These are phyloP conservation scores for Lithospermum erythrorhizon DNA, from an alignment of 257 asterid species.

Conservation along the genomic window DNA sequence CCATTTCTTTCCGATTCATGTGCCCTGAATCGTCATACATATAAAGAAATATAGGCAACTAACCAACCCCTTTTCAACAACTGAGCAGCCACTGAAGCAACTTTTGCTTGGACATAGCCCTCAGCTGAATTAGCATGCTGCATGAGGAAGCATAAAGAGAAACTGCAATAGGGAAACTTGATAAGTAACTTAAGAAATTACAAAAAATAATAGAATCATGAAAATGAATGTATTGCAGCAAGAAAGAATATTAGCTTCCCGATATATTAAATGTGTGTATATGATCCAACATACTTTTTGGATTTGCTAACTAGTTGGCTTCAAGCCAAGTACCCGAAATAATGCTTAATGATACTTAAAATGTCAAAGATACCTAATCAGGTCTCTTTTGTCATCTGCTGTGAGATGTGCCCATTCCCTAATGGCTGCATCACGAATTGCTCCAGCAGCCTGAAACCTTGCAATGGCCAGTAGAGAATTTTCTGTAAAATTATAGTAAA, in stretches of 20 bases:
- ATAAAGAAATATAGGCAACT: slow-evolving; percentile 30
- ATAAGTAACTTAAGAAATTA: slow-evolving; percentile 4
- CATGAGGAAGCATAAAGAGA: slow-evolving; percentile 63
- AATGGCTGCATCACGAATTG: slow-evolving; percentile 78
- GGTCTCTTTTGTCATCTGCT: slow-evolving; percentile 49
- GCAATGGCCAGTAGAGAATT: slow-evolving; percentile 78
- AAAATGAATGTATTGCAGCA: neutral
- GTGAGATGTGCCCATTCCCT: slow-evolving; percentile 87
- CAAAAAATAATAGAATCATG: slow-evolving; percentile 1
- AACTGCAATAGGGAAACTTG: slow-evolving; percentile 45
- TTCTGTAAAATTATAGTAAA: slow-evolving; percentile 37
- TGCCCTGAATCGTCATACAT: neutral
- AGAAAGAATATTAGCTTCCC: neutral
- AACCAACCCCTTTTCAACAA: slow-evolving; percentile 95
- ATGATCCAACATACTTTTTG: neutral
- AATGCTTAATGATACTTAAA: neutral
- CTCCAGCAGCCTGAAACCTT: slow-evolving; percentile 97
- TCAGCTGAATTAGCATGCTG: slow-evolving; percentile 64
- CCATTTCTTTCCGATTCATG: neutral
- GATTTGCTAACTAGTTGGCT: neutral
- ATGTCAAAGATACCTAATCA: slow-evolving; percentile 49
- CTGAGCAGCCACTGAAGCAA: slow-evolving; percentile 88
- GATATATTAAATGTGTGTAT: neutral
- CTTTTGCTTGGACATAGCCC: slow-evolving; percentile 75
- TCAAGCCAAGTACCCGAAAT: neutral